A percentile compares a stretch with the other conserved stretches of the same genome.
These are phyloP conservation scores for Halophytophthora batemanensis DNA, from an alignment of 352 stramenopile species.

Conservation along the genomic window DNA sequence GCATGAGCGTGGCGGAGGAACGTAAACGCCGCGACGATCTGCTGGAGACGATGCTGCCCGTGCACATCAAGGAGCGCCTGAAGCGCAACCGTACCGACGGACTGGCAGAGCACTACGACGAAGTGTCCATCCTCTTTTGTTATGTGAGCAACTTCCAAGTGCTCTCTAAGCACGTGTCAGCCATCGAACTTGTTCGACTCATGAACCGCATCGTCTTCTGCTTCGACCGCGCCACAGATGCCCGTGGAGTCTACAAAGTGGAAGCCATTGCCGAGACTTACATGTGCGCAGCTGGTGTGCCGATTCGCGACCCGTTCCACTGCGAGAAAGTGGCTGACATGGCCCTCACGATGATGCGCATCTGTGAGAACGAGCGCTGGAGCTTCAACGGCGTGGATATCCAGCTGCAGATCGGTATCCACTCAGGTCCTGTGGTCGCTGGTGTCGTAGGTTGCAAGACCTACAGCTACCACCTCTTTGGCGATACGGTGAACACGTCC, in stretches of 20 bases:
- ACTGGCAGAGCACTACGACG: slow-evolving; percentile 67
- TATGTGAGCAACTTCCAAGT: slow-evolving; percentile 81
- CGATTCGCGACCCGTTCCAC: slow-evolving; percentile 59
- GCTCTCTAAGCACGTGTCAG: slow-evolving; percentile 56
- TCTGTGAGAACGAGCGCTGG: slow-evolving; percentile 66
- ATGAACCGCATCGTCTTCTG: slow-evolving; percentile 87
- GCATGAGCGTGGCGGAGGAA: slow-evolving; percentile 57
- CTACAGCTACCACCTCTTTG: slow-evolving; percentile 85
- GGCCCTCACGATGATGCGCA: slow-evolving; percentile 70
- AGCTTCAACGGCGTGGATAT: slow-evolving; percentile 73
- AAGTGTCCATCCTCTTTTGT: slow-evolving; percentile 83
- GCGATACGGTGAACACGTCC: slow-evolving; percentile 81
- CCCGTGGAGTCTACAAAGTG: slow-evolving; percentile 80
- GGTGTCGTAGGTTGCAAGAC: slow-evolving; percentile 81
- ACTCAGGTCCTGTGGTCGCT: slow-evolving; percentile 73
- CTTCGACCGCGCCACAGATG: slow-evolving; percentile 77
- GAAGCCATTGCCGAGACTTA: slow-evolving; percentile 87
- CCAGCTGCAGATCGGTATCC: slow-evolving; percentile 81
- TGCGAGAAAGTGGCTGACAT: slow-evolving; percentile 76
- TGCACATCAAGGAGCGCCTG: slow-evolving; percentile 75
- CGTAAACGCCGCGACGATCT: slow-evolving; percentile 67
- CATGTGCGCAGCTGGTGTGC: slow-evolving; percentile 71
- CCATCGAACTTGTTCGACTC: slow-evolving; percentile 79
- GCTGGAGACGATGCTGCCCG: slow-evolving; percentile 71
- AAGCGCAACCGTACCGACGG: slow-evolving; percentile 67